A percentile compares a stretch with the other conserved stretches of the same genome.
Evolutionary conservation across 495 filamentous ascomycete species (phyloP).

Genomic region (Hypoxylon fragiforme): DNA sequence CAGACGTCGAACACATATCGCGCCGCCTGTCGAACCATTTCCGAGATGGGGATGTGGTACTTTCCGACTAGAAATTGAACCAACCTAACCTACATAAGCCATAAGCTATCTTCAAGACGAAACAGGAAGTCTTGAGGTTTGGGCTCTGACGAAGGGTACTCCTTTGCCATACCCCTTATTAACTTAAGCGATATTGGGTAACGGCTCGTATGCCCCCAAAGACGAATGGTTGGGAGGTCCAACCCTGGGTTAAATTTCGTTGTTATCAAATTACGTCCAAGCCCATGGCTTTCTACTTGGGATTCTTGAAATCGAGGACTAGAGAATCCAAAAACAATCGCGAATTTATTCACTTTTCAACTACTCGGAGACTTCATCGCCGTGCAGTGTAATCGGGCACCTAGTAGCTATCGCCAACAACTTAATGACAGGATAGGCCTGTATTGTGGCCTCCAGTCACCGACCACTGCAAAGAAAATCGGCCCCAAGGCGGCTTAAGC

Average conservation of each 20-base stretch:
- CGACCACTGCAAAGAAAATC: neutral
- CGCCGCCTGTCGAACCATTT: conserved; percentile 2
- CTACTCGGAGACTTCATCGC: conserved; percentile 6
- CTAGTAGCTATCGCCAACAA: conserved; percentile 5
- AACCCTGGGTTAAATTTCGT: neutral
- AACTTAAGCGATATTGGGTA: conserved; percentile 10
- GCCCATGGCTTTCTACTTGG: neutral
- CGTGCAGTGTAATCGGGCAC: conserved; percentile 9
- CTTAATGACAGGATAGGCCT: conserved; percentile 2
- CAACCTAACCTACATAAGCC: too few relatives aligned
- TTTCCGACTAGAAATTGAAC: conserved; percentile 6
- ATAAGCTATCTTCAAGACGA: conserved; percentile 2
- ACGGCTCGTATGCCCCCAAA: conserved; percentile 5
- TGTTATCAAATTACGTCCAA: conserved; percentile 12
- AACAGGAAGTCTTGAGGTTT: neutral
- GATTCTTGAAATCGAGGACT: neutral
- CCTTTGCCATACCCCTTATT: conserved; percentile 5
- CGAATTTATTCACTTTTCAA: conserved; percentile 2
- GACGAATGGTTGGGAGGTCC: conserved; percentile 4
- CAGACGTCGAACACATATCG: conserved; percentile 9
- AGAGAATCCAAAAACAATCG: conserved; percentile 8
- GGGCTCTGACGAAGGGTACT: conserved; percentile 7
- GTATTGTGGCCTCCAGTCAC: conserved; percentile 3
- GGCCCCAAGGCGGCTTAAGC: conserved; percentile 11
- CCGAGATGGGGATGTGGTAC: conserved; percentile 4